Evolutionary conservation across 352 stramenopile species (phyloP), one percentile per base, ranked within the genome.

Genomic region (Halophytophthora batemanensis): DNA sequence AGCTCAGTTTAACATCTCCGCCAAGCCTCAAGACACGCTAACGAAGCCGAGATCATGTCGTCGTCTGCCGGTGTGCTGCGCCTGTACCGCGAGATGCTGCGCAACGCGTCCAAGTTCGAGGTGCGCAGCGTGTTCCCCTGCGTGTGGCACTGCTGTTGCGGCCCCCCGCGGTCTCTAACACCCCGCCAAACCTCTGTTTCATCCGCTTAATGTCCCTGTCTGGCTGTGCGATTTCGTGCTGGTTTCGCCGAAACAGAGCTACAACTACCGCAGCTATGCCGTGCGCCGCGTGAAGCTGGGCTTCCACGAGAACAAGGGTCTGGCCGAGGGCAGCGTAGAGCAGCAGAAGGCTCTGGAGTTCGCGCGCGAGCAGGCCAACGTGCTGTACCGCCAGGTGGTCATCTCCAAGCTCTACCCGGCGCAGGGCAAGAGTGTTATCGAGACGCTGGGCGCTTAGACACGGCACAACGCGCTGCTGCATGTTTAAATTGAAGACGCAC

Each of bases 231-330:
- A n/a, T 61, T 12, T 56, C 41, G 14, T 35, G 10, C 29, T 33
- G 50, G 17, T 36, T 29, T 40, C n/a, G n/a, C n/a, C n/a, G n/a
- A n/a, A n/a, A 25, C 39, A 90, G 80, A 75, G 65, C 47, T 88
- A 90, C 66, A 90, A 86, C 69, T 88, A 77, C 69, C 75, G 80
- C 45, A 67, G 64, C 49, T 90, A 90, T 60, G 71, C 75, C 23
- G 49, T 67, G 34, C 75, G 77, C 34, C 80, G 80, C 53, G 61
- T 90, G 45, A 80, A 79, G 51, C 73, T 86, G 40, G 77, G 87
- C n/a, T 90, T 90, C 53, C 80, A 60, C 59, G 82, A 80, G 67
- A 75, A 87, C 57, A 79, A 74, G 55, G 39, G 50, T 12, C 62
- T 90, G 2, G 22, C 66, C 25, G 21, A 46, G 3, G 78, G 65